These are phyloP conservation scores for Metschnikowia drakensbergensis DNA, from an alignment of 805 yeast genomes.

Conservation along the genomic window DNA sequence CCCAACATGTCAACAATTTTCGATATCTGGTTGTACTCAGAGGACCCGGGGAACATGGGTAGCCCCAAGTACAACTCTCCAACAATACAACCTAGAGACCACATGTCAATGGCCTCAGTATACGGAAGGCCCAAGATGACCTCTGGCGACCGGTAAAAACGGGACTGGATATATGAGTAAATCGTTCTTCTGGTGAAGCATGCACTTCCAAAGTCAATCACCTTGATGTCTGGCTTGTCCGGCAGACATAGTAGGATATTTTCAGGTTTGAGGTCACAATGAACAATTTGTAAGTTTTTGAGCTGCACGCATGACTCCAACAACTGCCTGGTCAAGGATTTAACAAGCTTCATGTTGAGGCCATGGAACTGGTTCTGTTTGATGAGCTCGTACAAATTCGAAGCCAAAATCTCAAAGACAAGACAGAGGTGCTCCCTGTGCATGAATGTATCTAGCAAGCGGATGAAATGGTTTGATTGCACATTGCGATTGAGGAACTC, in stretches of 20 bases:
- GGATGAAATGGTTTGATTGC: slow-evolving; percentile 70
- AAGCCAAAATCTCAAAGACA: slow-evolving; percentile 84
- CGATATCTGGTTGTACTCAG: slow-evolving; percentile 85
- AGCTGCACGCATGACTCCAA: slow-evolving; percentile 76
- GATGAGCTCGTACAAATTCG: slow-evolving; percentile 83
- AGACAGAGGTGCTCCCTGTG: slow-evolving; percentile 91
- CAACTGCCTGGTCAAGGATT: slow-evolving; percentile 73
- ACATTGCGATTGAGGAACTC: slow-evolving; percentile 70
- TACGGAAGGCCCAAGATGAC: slow-evolving; percentile 89
- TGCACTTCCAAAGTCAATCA: slow-evolving; percentile 95
- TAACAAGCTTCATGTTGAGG: slow-evolving; percentile 70
- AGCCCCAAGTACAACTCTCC: slow-evolving; percentile 88
- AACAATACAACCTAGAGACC: slow-evolving; percentile 94
- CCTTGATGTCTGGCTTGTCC: slow-evolving; percentile 81
- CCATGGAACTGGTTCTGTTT: slow-evolving; percentile 95
- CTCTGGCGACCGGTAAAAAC: slow-evolving; percentile 94
- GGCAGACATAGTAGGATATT: slow-evolving; percentile 78
- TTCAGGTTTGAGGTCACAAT: slow-evolving; percentile 96
- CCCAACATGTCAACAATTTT: slow-evolving; percentile 83
- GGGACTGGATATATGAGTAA: slow-evolving; percentile 86
- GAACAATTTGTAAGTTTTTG: slow-evolving; percentile 81
- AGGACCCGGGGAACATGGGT: slow-evolving; percentile 91
- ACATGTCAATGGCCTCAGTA: slow-evolving; percentile 90
- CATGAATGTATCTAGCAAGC: slow-evolving; percentile 81
- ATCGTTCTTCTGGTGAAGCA: slow-evolving; percentile 88